These are phyloP conservation scores for Herpomyces periplanetae DNA, from an alignment of 2,329 filamentous ascomycete genomes.

Conservation along the genomic window DNA sequence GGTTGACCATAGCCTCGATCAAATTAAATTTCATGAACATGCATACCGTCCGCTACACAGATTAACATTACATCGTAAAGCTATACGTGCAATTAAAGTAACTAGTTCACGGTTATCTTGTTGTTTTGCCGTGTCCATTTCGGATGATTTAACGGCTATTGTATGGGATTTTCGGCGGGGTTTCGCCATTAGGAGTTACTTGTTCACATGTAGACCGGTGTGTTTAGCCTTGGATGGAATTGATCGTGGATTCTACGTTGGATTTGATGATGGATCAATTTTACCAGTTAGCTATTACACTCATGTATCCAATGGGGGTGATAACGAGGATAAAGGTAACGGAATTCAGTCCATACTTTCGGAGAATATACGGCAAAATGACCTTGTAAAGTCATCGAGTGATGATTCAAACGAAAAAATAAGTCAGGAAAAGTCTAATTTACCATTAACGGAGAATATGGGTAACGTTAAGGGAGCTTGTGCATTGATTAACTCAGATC, in stretches of 20 bases:
- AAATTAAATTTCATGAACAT: too few species aligned
- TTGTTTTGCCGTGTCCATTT: constrained; percentile 50
- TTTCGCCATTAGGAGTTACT: constrained; percentile 32
- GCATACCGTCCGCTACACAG: constrained; percentile 28
- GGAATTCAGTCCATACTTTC: too few species aligned
- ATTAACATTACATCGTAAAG: constrained; percentile 34
- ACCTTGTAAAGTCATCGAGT: too few species aligned
- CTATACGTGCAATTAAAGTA: constrained; percentile 22
- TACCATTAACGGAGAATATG: too few species aligned
- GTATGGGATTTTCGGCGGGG: constrained; percentile 71
- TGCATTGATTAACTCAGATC: too few species aligned
- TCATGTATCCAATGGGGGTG: constrained; percentile 11
- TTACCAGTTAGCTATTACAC: constrained; percentile 37
- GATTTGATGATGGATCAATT: constrained; percentile 38
- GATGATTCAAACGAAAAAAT: too few species aligned
- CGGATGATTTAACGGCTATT: constrained; percentile 53
- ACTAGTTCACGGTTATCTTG: too few species aligned
- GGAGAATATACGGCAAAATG: too few species aligned
- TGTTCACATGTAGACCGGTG: constrained; percentile 31
- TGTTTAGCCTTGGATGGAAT: constrained; percentile 41
- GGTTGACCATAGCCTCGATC: constrained; percentile 10
- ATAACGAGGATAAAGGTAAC: too few species aligned
- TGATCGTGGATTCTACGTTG: constrained; percentile 40
- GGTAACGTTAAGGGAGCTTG: too few species aligned
- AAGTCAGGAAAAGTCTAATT: too few species aligned